These are phyloP conservation scores for Acacia concinna DNA, from an alignment of 331 rosid species.

Conservation along the genomic window DNA sequence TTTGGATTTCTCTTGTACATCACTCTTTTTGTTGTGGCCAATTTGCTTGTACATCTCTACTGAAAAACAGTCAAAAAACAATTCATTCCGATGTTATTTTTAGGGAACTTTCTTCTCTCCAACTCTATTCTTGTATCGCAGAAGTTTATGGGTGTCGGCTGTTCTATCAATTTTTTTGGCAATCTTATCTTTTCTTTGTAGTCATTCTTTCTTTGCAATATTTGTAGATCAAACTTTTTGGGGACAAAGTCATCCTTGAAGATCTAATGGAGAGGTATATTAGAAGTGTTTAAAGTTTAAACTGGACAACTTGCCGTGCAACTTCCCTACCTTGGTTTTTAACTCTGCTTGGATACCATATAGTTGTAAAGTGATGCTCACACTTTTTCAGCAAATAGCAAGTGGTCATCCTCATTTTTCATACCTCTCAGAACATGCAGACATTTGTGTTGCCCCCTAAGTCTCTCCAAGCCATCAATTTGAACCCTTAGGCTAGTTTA, in stretches of 20 bases:
- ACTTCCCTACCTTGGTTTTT: not conserved
- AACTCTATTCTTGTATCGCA: not conserved
- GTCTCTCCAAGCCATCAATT: too few relatives aligned
- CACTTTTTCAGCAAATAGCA: not conserved
- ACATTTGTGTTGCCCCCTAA: not conserved
- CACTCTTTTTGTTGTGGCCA: not conserved
- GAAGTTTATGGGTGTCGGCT: not conserved
- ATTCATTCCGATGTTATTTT: not conserved
- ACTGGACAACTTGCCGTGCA: constrained; percentile 14
- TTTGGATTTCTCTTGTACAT: constrained; percentile 14
- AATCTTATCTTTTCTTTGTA: not conserved
- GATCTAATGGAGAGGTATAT: constrained; percentile 87
- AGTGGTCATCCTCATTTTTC: not conserved
- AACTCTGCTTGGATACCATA: not conserved
- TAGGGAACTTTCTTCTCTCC: not conserved
- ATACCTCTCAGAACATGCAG: not conserved
- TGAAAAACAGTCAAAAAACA: too few relatives aligned
- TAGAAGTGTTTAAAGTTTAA: constrained; percentile 2
- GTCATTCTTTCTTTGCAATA: constrained; percentile 4
- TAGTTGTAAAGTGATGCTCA: not conserved
- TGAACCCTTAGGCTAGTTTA: too few relatives aligned
- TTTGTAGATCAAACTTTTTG: constrained; percentile 69
- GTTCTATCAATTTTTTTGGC: not conserved
- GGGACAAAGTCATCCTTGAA: constrained; percentile 89
- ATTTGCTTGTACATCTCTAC: constrained; percentile 6